phyloP scores from a whole-genome alignment of 345 rosid species.

The Acer yangbiense region DNA sequence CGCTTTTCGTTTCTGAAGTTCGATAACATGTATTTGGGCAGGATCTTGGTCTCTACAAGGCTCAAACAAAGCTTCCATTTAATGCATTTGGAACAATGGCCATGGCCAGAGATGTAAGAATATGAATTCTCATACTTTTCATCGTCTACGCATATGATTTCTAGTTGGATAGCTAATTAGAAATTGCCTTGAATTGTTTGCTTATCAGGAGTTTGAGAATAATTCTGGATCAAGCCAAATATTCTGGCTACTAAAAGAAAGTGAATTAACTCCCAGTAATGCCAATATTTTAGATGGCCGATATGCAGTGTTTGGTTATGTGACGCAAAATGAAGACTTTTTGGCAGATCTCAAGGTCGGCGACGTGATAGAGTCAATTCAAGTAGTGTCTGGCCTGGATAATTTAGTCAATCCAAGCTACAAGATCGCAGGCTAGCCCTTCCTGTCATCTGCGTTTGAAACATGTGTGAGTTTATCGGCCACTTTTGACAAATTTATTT shows the following conservation, averaged over 20 bases:
- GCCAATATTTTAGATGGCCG: conserved; percentile 97
- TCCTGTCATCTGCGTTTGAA: neutral
- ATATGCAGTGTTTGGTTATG: conserved; percentile 93
- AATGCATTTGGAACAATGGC: conserved; percentile 99
- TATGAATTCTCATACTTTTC: conserved; percentile 2
- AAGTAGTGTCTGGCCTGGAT: conserved; percentile 93
- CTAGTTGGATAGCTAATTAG: neutral
- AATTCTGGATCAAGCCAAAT: conserved; percentile 95
- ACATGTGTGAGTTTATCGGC: neutral
- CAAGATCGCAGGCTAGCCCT: conserved; percentile 78
- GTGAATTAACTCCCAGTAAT: conserved; percentile 96
- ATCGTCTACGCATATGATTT: neutral
- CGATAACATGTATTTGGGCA: conserved; percentile 26
- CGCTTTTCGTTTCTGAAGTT: neutral
- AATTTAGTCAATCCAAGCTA: conserved; percentile 91
- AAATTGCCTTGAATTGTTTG: neutral
- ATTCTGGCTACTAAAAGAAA: conserved; percentile 96
- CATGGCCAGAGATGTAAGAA: conserved; percentile 97
- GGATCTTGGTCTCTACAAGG: conserved; percentile 98
- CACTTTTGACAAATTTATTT: neutral
- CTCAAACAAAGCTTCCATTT: conserved; percentile 96
- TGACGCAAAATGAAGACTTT: conserved; percentile 76
- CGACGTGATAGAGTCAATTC: conserved; percentile 84
- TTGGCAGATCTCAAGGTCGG: conserved; percentile 98
- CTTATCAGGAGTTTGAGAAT: conserved; percentile 83